phyloP scores from a whole-genome alignment of 441 rosid species.

The Arabidopsis lyrata region DNA sequence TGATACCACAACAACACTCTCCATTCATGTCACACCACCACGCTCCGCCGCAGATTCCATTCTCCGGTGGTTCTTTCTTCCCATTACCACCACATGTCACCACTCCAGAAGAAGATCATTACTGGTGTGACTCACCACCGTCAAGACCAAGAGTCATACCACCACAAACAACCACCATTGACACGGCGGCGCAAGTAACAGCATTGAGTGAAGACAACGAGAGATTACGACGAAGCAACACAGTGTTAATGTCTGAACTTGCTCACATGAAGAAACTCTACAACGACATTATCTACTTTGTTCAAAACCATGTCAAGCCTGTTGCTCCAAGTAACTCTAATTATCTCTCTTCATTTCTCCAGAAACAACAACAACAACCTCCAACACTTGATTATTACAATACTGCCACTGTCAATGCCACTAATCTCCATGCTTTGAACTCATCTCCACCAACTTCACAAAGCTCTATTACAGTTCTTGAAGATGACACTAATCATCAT shows the following conservation, averaged over 20 bases:
- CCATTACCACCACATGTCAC: slow-evolving; percentile 60
- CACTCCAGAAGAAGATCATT: slow-evolving; percentile 68
- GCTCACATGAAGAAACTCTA: slow-evolving; percentile 92
- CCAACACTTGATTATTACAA: slow-evolving; percentile 40
- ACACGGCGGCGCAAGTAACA: slow-evolving; percentile 41
- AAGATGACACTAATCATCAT: slow-evolving; percentile 50
- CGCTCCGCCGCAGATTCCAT: slow-evolving; percentile 52
- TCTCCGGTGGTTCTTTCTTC: slow-evolving; percentile 56
- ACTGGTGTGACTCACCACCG: slow-evolving; percentile 77
- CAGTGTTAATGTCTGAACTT: slow-evolving; percentile 80
- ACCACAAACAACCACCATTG: background rate
- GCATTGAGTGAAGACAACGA: slow-evolving; percentile 88
- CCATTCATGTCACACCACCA: slow-evolving; percentile 54
- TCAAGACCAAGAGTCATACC: slow-evolving; percentile 2
- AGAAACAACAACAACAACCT: slow-evolving; percentile 44
- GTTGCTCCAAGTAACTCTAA: slow-evolving; percentile 68
- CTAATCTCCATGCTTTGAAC: slow-evolving; percentile 53
- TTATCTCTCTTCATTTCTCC: slow-evolving; percentile 55
- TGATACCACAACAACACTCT: slow-evolving; percentile 56
- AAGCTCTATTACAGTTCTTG: slow-evolving; percentile 66
- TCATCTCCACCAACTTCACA: slow-evolving; percentile 63
- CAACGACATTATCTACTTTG: slow-evolving; percentile 91
- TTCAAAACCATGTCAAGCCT: slow-evolving; percentile 92
- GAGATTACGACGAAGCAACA: slow-evolving; percentile 79
- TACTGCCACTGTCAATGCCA: slow-evolving; percentile 41